Conservation (phyloP, 2,329 filamentous ascomycete species). For the Escovopsis sp. region DNA sequence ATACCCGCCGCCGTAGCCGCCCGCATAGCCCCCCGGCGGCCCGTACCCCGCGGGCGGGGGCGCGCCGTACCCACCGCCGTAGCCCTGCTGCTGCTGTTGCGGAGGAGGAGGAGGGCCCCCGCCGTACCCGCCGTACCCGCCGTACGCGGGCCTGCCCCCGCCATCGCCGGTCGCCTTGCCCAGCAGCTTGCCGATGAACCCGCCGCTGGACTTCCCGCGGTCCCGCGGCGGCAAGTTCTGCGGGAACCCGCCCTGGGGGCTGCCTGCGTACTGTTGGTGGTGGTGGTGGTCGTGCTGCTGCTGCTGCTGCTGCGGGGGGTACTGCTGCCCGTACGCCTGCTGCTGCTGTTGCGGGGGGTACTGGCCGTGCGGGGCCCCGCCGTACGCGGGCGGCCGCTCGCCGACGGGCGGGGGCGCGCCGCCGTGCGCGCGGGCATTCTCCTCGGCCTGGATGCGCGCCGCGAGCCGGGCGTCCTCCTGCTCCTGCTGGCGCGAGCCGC, state of each 20-base stretch:
- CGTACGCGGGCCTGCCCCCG: slow-evolving; percentile 12
- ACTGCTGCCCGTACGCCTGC: slow-evolving; percentile 12
- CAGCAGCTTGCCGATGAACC: slow-evolving; percentile 38
- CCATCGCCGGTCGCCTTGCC: slow-evolving; percentile 28
- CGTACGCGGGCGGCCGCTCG: slow-evolving; percentile 15
- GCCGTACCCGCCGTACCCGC: slow-evolving; percentile 10
- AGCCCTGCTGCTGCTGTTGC: slow-evolving; percentile 11
- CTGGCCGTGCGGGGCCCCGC: slow-evolving; percentile 11
- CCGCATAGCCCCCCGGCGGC: slow-evolving; percentile 5
- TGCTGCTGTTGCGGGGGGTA: slow-evolving; percentile 4
- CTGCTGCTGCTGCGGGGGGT: slow-evolving; percentile 5
- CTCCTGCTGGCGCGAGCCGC: slow-evolving; percentile 13
- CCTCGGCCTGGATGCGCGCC: slow-evolving; percentile 67
- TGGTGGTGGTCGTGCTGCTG: slow-evolving; percentile 6
- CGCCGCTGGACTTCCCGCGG: slow-evolving; percentile 24
- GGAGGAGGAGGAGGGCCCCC: slow-evolving; percentile 3
- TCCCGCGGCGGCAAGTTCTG: slow-evolving; percentile 29
- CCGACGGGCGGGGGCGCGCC: slow-evolving; percentile 6
- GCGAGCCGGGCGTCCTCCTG: slow-evolving; percentile 63
- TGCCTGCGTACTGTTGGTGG: slow-evolving; percentile 4
- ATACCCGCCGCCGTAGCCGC: slow-evolving; percentile 16
- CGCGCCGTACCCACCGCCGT: slow-evolving; percentile 13
- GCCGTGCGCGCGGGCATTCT: slow-evolving; percentile 45
- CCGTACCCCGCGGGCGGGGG: slow-evolving; percentile 11
- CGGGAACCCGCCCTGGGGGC: slow-evolving; percentile 17